These are phyloP conservation scores for Corymbia citriodora DNA, from an alignment of 441 rosid genomes.

Conservation along the genomic window DNA sequence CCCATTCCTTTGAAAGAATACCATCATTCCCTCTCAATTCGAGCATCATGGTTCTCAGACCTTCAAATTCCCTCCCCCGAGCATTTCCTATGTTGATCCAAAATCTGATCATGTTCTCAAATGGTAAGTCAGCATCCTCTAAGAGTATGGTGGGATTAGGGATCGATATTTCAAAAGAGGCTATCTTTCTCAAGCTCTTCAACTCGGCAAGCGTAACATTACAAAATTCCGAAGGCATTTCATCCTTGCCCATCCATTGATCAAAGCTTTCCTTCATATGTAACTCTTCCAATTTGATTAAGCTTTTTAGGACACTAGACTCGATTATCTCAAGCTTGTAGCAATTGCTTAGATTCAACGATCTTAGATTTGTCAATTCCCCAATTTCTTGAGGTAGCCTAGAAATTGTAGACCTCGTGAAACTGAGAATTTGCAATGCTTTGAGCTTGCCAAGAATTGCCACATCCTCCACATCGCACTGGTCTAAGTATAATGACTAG, in stretches of 20 bases:
- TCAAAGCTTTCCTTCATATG: background rate
- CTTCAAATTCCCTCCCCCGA: fast-evolving
- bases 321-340: fast-evolving
- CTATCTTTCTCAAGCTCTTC: background rate
- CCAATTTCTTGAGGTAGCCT: background rate
- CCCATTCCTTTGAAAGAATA: background rate
- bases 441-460: background rate
- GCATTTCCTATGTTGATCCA: background rate
- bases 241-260: background rate
- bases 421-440: background rate
- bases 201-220: background rate
- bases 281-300: background rate
- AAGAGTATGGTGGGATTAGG: background rate
- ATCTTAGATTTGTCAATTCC: background rate
- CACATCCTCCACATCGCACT: background rate
- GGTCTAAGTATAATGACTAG: fast-evolving
- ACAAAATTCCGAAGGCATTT: background rate
- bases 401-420: fast-evolving
- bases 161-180: background rate
- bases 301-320: background rate
- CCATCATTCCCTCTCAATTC: background rate
- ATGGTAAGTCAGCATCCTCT: background rate
- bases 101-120: background rate
- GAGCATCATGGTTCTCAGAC: background rate
- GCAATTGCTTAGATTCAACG: fast-evolving